Evolutionary conservation across 306 rosid genomes (phyloP).

Genomic region (Senna tora): DNA sequence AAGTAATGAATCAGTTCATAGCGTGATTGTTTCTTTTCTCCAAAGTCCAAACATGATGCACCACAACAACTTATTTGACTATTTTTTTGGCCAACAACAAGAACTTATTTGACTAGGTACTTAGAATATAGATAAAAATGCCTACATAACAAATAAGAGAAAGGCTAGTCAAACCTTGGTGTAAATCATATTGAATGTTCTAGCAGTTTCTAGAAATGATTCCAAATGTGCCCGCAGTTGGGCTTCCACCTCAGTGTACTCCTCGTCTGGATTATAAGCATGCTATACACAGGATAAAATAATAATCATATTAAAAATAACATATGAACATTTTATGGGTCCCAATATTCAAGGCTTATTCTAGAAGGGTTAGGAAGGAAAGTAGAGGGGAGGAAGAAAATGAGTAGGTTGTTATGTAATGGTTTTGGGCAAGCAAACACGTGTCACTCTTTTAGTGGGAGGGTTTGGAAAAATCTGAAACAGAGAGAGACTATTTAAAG

Average conservation of each 20-base stretch:
- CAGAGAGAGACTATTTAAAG: too few relatives aligned
- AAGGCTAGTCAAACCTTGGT: slow-evolving; percentile 64
- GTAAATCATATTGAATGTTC: slow-evolving; percentile 83
- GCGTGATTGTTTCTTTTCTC: slow-evolving; percentile 26
- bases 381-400: too few relatives aligned
- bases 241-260: slow-evolving; percentile 80
- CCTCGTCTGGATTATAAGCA: slow-evolving; percentile 95
- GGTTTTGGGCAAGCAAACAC: too few relatives aligned
- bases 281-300: slow-evolving; percentile 55
- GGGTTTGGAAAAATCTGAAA: too few relatives aligned
- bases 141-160: slow-evolving; percentile 13
- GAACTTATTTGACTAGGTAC: slow-evolving; percentile 13
- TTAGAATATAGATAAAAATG: slow-evolving; percentile 12
- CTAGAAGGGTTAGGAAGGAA: too few relatives aligned
- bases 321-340: too few relatives aligned
- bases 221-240: slow-evolving; percentile 82
- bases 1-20: neutral
- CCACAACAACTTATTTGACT: slow-evolving; percentile 7
- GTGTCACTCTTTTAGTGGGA: too few relatives aligned
- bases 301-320: slow-evolving; percentile 25
- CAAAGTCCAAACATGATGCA: neutral
- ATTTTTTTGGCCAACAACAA: too few relatives aligned
- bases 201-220: slow-evolving; percentile 94
- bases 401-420: too few relatives aligned
- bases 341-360: too few relatives aligned